Conservation (phyloP, 2,329 filamentous ascomycete species). For the Sphaerostilbella broomeana region DNA sequence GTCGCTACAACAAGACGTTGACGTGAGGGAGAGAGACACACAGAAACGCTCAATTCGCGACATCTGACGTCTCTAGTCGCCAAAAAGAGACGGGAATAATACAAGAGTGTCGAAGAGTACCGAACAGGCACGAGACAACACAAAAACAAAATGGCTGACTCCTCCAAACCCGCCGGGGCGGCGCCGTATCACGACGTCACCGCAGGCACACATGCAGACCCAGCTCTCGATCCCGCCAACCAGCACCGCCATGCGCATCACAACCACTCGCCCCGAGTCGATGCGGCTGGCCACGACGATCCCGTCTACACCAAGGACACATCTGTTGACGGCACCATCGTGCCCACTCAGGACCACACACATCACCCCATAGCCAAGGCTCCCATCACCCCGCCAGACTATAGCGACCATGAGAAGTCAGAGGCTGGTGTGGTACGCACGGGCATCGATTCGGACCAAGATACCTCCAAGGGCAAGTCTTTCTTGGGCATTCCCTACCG, state of each 20-base stretch:
- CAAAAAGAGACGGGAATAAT: neutral
- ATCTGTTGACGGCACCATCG: constrained; percentile 29
- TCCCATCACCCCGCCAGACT: constrained; percentile 28
- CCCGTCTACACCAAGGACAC: constrained; percentile 41
- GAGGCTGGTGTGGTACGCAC: constrained; percentile 27
- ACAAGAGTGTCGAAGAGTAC: neutral
- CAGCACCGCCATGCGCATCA: constrained; percentile 39
- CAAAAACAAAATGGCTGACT: constrained; percentile 6
- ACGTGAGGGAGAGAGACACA: too few relatives aligned
- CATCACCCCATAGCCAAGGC: constrained; percentile 28
- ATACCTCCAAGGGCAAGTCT: constrained; percentile 17
- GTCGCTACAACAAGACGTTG: too few relatives aligned
- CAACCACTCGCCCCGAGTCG: constrained; percentile 33
- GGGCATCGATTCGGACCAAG: constrained; percentile 20
- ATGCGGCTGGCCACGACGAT: constrained; percentile 31
- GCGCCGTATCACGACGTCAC: constrained; percentile 8
- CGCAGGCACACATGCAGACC: constrained; percentile 22
- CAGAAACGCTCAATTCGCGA: too few relatives aligned
- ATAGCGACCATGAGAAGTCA: constrained; percentile 35
- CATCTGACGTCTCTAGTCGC: too few relatives aligned
- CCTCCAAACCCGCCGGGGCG: neutral
- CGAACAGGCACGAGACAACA: neutral
- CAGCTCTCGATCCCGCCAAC: constrained; percentile 31
- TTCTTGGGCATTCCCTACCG: constrained; percentile 34
- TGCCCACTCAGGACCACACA: constrained; percentile 25